Evolutionary conservation across 208 protist genomes (phyloP), one percentile per base, ranked within the genome.

Genomic region (Trypanosoma cruzi): DNA sequence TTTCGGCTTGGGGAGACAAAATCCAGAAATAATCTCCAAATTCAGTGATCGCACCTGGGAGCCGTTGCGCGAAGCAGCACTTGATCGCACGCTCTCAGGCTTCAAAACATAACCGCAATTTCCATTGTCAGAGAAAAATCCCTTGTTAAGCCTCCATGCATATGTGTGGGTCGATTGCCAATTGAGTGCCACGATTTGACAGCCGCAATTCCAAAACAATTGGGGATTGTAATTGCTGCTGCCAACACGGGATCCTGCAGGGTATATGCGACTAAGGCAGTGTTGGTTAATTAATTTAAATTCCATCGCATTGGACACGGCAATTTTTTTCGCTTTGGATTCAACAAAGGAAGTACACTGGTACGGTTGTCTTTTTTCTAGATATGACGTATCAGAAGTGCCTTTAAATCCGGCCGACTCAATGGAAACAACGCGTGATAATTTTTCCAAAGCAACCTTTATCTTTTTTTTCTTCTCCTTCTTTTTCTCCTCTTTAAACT

Each of bases 21-120:
- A 91, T 34, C 61, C 89, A 7, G 84, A 92, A 37, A 95, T 85
- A 31, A 95, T 52, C 61, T 87, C 84, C 29, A 89, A 64, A 8
- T 62, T 80, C 22, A 95, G 52, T 53, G 32, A 78, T 31, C 84
- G 72, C 42, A 55, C 16, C n/a, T 71, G 52, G 49, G 64, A 63
- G 36, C 77, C 64, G 20, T 57, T 57, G 22, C 48, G 36, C 28
- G 54, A 79, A 10, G 73, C 56, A 24, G 31, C 8, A 26, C 40
- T 70, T 22, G 75, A 68, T 0, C 83, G 78, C 42, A 97, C 65
- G 59, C 80, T 72, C 2, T 64, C 64, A 2, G 97, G 97, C 80
- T 99, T 98, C 36, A 98, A 84, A 29, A 98, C 55, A 76, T 98
- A 99, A 11, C 97, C 96, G 71, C 88, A 93, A 52, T 74, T 64